Evolutionary conservation across 768 basidiomycete genomes (phyloP), one percentile per base, ranked within the genome.

Genomic region (Nidularia pulvinata): DNA sequence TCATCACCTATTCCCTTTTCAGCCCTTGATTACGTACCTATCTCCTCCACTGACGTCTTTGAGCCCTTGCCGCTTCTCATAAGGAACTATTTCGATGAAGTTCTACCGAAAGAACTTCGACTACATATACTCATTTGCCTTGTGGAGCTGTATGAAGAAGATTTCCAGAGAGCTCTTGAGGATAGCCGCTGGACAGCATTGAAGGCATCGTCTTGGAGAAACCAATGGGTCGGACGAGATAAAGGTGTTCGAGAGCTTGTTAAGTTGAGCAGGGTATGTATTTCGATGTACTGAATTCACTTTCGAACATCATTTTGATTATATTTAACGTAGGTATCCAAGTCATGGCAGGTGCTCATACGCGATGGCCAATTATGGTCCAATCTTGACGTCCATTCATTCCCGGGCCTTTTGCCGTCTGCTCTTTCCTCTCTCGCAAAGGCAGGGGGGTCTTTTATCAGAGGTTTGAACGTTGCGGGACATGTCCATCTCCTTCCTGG

Each of bases 291-390:
- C 52, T 35, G 32, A 14, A 39, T 39, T 39, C 37, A 39, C 37
- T n/a, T n/a, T n/a, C n/a, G n/a, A n/a, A n/a, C n/a, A n/a, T n/a
- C n/a, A n/a, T n/a, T n/a, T n/a, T n/a, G n/a, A n/a, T n/a, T n/a
- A n/a, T n/a, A 39, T 39, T 39, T 39, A 7, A 39, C n/a, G n/a
- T 52, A 93, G 90, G 88, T 93, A 9, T 94, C 88, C 32, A 88
- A 82, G 64, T 62, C 75, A 7, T 96, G 93, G 93, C 84, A 81
- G 50, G 65, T 72, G 2, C 80, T 95, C 37, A 84, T 86, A 25
- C 84, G 87, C 59, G 94, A 96, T 65, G 93, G 93, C 11, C 90
- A 93, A 61, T 77, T 95, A n/a, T 95, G 94, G 94, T 61, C 70
- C 44, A 64, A 79, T 52, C 73, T 91, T 34, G 79, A 90, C 63